Percentiles rank a stretch among this genome's conserved stretches.
These are phyloP conservation scores for Globisporangium barbulae DNA, from an alignment of 352 stramenopile genomes.

Conservation along the genomic window DNA sequence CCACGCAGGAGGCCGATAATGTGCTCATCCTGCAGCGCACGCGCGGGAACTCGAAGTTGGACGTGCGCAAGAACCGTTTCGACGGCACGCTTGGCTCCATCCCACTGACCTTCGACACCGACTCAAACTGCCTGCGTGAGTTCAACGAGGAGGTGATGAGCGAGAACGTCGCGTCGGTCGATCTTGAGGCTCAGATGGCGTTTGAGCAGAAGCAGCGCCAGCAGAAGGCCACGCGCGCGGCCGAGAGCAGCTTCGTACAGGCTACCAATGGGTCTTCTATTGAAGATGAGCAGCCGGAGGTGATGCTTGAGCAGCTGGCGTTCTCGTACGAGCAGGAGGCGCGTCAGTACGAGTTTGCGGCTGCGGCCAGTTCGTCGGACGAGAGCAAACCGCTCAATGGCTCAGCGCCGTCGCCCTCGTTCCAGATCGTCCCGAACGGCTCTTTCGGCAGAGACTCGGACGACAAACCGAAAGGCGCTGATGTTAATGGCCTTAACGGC, in stretches of 20 bases:
- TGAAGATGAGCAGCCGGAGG: neutral
- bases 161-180: conserved; percentile 62
- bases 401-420: conserved; percentile 3
- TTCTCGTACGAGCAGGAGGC: conserved; percentile 16
- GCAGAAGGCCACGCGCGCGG: conserved; percentile 27
- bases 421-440: conserved; percentile 9
- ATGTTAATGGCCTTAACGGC: conserved; percentile 23
- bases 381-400: neutral
- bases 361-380: neutral
- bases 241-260: conserved; percentile 1
- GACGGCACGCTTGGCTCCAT: conserved; percentile 90
- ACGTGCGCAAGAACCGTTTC: conserved; percentile 97
- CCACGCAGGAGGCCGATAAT: conserved; percentile 99
- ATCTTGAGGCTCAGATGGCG: conserved; percentile 77
- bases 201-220: conserved; percentile 58
- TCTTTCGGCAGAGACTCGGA: conserved; percentile 17
- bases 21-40: conserved; percentile 98
- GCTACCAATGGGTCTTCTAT: conserved; percentile 22
- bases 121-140: conserved; percentile 64
- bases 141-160: conserved; percentile 63
- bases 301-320: neutral
- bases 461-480: conserved; percentile 20
- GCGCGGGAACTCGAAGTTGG: conserved; percentile 89
- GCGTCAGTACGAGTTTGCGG: conserved; percentile 10
- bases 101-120: conserved; percentile 77